These are phyloP conservation scores for Coelastrella sp. DNA, from an alignment of 139 green algal genomes.

Conservation along the genomic window DNA sequence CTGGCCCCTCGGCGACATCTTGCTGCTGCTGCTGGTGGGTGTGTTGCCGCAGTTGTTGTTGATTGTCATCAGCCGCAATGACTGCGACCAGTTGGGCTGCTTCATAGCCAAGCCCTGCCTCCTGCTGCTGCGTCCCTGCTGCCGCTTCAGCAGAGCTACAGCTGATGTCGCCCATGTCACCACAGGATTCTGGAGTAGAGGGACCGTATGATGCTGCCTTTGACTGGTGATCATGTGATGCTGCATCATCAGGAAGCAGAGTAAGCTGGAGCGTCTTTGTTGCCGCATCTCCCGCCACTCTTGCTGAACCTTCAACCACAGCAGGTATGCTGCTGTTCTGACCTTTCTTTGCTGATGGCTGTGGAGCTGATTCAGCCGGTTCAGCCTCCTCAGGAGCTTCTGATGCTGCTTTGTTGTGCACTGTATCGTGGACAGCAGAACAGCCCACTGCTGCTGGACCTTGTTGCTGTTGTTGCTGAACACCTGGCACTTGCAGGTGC, in stretches of 20 bases:
- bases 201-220: too few relatives aligned
- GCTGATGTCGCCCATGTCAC: too few relatives aligned
- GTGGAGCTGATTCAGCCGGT: neutral
- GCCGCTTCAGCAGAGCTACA: too few relatives aligned
- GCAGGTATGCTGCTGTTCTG: neutral
- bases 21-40: neutral
- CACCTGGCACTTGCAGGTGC: neutral
- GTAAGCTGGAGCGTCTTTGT: too few relatives aligned
- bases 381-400: neutral
- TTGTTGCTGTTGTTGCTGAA: neutral
- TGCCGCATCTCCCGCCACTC: too few relatives aligned
- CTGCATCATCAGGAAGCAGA: too few relatives aligned
- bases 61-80: neutral
- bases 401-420: neutral
- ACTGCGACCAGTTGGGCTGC: neutral
- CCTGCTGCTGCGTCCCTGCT: too few relatives aligned
- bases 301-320: neutral
- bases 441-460: neutral
- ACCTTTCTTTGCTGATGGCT: neutral
- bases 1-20: neutral
- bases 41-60: neutral
- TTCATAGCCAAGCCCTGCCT: too few relatives aligned
- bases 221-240: too few relatives aligned
- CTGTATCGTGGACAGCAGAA: too few relatives aligned
- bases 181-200: too few relatives aligned